A percentile compares a stretch with the other conserved stretches of the same genome.
These are phyloP conservation scores for Begonia masoniana DNA, from an alignment of 306 rosid species.

Conservation along the genomic window DNA sequence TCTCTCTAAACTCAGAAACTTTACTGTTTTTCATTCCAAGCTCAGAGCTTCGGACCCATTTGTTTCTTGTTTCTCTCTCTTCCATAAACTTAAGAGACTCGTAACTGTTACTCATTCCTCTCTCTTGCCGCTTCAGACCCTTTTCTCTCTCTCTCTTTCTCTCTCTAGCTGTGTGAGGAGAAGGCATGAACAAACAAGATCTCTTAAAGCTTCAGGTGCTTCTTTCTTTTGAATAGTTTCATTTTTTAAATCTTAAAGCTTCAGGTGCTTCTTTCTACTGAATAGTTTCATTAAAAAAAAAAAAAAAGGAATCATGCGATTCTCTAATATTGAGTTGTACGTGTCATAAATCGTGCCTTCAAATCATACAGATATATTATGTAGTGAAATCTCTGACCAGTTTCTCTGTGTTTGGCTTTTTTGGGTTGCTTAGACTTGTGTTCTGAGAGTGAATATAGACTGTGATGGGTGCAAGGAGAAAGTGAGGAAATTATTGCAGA, in stretches of 20 bases:
- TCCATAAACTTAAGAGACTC: background rate
- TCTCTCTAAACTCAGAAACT: background rate
- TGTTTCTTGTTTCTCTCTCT: background rate
- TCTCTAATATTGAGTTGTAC: too few relatives aligned
- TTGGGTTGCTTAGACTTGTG: conserved; percentile 41
- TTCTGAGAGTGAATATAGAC: conserved; percentile 66
- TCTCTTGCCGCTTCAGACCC: background rate
- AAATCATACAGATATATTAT: background rate
- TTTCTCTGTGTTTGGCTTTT: background rate
- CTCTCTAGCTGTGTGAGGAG: conserved; percentile 6
- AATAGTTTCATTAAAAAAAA: too few relatives aligned
- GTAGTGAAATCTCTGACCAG: too few relatives aligned
- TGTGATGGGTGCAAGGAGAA: conserved; percentile 81
- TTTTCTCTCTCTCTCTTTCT: background rate
- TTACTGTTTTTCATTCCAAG: background rate
- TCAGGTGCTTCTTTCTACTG: too few relatives aligned
- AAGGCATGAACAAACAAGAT: conserved; percentile 73
- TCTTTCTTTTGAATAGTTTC: conserved; percentile 7
- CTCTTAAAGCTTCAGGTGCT: conserved; percentile 58
- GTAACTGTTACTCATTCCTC: too few relatives aligned
- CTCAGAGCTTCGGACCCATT: background rate
- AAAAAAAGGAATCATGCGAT: too few relatives aligned
- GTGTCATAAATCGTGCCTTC: background rate
- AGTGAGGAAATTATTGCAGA: conserved; percentile 72
- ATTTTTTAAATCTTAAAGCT: background rate